These are phyloP conservation scores for Eucalyptus paniculata DNA, from an alignment of 345 rosid species.

Conservation along the genomic window DNA sequence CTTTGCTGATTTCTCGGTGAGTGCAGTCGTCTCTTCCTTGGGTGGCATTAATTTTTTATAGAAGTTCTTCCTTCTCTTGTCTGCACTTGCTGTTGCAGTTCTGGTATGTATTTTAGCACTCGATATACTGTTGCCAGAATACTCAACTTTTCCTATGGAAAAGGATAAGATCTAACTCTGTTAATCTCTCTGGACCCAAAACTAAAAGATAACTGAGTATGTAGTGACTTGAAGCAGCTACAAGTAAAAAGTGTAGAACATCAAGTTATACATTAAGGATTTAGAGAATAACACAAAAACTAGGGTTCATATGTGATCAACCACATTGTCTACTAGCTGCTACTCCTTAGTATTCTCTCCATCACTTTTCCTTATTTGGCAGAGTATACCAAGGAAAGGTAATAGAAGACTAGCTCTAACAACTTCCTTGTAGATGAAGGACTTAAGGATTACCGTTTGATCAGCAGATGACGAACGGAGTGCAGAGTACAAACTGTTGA, in stretches of 20 bases:
- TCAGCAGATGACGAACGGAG: conserved; percentile 37
- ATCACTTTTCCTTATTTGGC: background rate
- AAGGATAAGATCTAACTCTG: background rate
- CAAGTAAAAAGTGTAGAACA: background rate
- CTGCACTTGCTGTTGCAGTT: conserved; percentile 24
- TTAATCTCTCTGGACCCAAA: background rate
- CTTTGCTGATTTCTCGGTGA: background rate
- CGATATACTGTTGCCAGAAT: conserved; percentile 20
- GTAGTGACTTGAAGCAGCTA: background rate
- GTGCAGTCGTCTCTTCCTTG: background rate
- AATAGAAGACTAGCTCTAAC: background rate
- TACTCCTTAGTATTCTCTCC: background rate
- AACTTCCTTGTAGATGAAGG: background rate
- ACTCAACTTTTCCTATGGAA: conserved; percentile 19
- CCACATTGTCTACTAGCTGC: background rate
- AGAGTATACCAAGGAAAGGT: background rate
- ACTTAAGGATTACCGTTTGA: conserved; percentile 21
- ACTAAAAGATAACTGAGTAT: background rate
- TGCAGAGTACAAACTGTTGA: conserved; percentile 37
- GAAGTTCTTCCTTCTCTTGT: conserved; percentile 16
- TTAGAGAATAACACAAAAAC: background rate
- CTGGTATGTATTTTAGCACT: conserved; percentile 25
- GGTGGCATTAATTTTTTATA: conserved; percentile 4
- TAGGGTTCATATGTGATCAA: background rate
- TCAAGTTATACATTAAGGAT: background rate